Conservation (phyloP, 106 monocot genomes). For the Acorus gramineus region DNA sequence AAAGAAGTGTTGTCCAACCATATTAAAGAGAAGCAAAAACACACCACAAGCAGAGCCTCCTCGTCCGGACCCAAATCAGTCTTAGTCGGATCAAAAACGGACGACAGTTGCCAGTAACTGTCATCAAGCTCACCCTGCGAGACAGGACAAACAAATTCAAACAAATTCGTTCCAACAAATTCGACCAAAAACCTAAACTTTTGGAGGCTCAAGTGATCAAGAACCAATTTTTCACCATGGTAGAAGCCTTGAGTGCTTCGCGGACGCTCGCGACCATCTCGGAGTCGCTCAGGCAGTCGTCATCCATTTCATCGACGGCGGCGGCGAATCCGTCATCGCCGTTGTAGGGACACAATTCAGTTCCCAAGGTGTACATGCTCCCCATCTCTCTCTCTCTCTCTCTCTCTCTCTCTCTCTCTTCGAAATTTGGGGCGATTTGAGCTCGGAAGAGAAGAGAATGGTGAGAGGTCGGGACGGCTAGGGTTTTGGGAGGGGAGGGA, state of each 20-base stretch:
- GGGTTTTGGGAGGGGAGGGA: too few relatives aligned
- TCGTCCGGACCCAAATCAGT: constrained; percentile 23
- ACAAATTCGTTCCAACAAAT: background rate
- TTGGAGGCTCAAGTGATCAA: too few relatives aligned
- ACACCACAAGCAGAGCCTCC: constrained; percentile 45
- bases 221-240: constrained; percentile 16
- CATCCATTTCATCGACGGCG: constrained; percentile 9
- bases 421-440: too few relatives aligned
- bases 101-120: constrained; percentile 9
- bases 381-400: too few relatives aligned
- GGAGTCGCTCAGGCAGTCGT: constrained; percentile 18
- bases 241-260: constrained; percentile 19
- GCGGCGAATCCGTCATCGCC: too few relatives aligned
- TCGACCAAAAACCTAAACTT: background rate
- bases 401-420: too few relatives aligned
- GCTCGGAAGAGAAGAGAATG: too few relatives aligned
- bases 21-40: background rate
- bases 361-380: too few relatives aligned
- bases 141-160: background rate
- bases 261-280: constrained; percentile 11
- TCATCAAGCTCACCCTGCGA: constrained; percentile 27
- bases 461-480: too few relatives aligned
- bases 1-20: background rate
- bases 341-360: too few relatives aligned
- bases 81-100: constrained; percentile 24